Evolutionary conservation across 345 rosid genomes (phyloP), one percentile per base, ranked within the genome.

Genomic region (Hibiscus mutabilis): DNA sequence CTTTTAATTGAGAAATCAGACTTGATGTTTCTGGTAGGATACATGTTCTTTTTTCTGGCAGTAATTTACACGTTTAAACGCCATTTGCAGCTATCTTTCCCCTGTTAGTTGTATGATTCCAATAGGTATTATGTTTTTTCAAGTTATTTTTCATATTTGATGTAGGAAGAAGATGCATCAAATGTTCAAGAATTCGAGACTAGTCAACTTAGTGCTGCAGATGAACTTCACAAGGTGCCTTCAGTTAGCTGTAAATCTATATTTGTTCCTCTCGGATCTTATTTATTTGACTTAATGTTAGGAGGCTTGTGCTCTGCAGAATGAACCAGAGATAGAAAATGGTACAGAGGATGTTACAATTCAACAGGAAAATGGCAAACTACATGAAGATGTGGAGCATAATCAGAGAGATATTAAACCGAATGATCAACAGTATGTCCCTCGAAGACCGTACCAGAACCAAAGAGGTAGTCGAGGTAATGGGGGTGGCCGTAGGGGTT

Each of bases 401-500:
- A 83, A 66, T 80, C 31, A 2, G 53, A 65, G 55, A 44, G 69
- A 65, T 42, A 73, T 95, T 81, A 82, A 88, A 86, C 81, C 89
- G 85, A 68, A 79, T 92, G 77, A 88, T 15, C 88, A 78, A 72
- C 94, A 86, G 69, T 82, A 80, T 64, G 66, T 16, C 42, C 84
- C 80, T 12, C 88, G 93, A 44, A 86, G 97, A 65, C 47, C 78
- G 59, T 77, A 83, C 71, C 96, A 82, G 80, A 90, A 85, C 81
- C 91, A 88, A 64, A 84, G 94, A 29, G 66, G 66, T 33, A 6
- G 66, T 18, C 66, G 25, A 11, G 79, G 88, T 58, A 70, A 85
- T 55, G 83, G 84, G 33, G 84, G 91, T 74, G 88, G 91, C 29
- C 83, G 88, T 2, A 83, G 89, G 67, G 93, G 95, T 33, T 82